Base-by-base conservation (phyloP, 352 stramenopile genomes). In the Saprolegnia diclina region DNA sequence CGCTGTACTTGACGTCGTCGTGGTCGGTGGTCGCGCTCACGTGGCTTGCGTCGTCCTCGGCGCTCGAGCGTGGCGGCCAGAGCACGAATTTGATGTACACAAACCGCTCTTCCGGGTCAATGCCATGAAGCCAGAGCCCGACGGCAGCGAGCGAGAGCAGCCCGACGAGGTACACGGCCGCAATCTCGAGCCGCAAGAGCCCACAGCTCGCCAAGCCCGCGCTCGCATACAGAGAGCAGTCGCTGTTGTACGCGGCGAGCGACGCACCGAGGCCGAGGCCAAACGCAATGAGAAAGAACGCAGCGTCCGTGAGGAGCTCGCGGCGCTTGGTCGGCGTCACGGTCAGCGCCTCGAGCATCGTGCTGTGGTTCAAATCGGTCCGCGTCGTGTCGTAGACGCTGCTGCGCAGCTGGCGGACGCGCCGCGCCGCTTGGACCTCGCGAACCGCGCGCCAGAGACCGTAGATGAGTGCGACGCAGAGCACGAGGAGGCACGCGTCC, bases 21-120 rank as follows among this genome's bases (percentile, higher is more conserved):
- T 59, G 13, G 35, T 18, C n/a, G 13, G 11, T 45, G 38, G 14
- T n/a, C 7, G 42, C 42, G 11, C 18, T n/a, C 11, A 48, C 42
- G 42, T n/a, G 11, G 24, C 24, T 10, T 7, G n/a, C 52, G 24
- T 59, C 52, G 10, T 59, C 52, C 3, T 29, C 46, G 5, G 2
- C 46, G n/a, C 24, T 29, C 2, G 24, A 3, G 2, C 11, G 35
- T 19, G 24, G 24, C 24, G 52, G 52, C 35, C 52, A 40, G 16
- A 59, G 13, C 11, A 59, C 52, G 9, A 59, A 59, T 11, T 59
- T 59, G 52, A 59, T 59, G 35, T 59, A 59, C 3, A 40, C 35
- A 24, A 59, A 59, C 13, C 52, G 52, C 35, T 59, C 52, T 24
- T 59, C 52, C 16, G 52, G 52, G 35, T 59, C 52, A 59, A 59